Evolutionary conservation across 192 early-diverging fungal genomes (phyloP), one percentile per base, ranked within the genome.

Genomic region (Linnemannia zychae): DNA sequence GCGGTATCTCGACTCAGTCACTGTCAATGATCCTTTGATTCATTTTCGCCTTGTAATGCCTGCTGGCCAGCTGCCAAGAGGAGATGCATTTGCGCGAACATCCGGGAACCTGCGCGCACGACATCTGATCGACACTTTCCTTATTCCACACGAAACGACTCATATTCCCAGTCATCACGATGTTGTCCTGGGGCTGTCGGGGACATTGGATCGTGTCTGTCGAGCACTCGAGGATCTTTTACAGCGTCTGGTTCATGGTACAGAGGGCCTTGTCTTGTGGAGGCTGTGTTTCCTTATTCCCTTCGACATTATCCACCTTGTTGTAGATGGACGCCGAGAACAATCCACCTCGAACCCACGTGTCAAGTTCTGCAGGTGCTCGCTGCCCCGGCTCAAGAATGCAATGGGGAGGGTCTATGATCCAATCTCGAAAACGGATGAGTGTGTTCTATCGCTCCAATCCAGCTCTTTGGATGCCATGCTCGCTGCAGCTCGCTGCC

Each of bases 51-150:
- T 78, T 24, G 77, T 84, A 28, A 79, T 76, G 66, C 15, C 57
- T 17, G 72, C 82, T 15, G 47, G 75, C 33, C 77, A 84, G 33
- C 33, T 84, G 16, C 82, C 82, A 11, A 46, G 77, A 40, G 76
- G 77, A 33, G 4, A 34, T 17, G 60, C 72, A 20, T 84, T 84
- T 71, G 73, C 67, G 5, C 33, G 31, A 5, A 31, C 71, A 24
- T 24, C 52, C 0, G 76, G 60, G 0, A 72, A 72, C 0, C 17
- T 84, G 7, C 77, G 72, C 0, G 2, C 1, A 1, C 33, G 31
- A 0, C 46, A 70, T 48, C 28, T 50, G 53, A 50, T 84, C 40
- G 82, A 84, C 52, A 84, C 82, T 0, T 84, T 75, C 24, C 24
- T 84, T 57, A 75, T 79, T 22, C 82, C 77, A 20, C 46, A 79